A percentile compares a stretch with the other conserved stretches of the same genome.
phyloP scores from a whole-genome alignment of 352 stramenopile species.

The Discostella stelligera region DNA sequence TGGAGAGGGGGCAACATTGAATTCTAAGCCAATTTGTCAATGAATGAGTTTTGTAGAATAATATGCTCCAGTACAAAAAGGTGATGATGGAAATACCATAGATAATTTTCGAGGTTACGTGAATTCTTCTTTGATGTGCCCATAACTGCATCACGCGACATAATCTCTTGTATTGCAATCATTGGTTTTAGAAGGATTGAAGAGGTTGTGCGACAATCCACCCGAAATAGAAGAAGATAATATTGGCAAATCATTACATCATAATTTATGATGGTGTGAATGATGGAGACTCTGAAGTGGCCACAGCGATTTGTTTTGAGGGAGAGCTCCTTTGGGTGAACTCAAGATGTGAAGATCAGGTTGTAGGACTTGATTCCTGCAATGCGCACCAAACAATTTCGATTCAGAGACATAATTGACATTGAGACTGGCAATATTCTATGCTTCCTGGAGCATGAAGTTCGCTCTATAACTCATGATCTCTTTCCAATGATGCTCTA shows the following conservation, averaged over 20 bases:
- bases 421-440: slow-evolving; percentile 56
- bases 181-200: slow-evolving; percentile 58
- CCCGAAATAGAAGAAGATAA: slow-evolving; percentile 10
- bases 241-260: slow-evolving; percentile 52
- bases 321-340: slow-evolving; percentile 62
- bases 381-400: slow-evolving; percentile 56
- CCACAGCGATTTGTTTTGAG: slow-evolving; percentile 45
- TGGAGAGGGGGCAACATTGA: slow-evolving; percentile 2
- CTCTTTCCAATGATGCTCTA: slow-evolving; percentile 30
- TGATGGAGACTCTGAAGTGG: slow-evolving; percentile 49
- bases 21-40: slow-evolving; percentile 29
- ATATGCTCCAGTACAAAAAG: slow-evolving; percentile 18
- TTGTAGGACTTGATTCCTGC: slow-evolving; percentile 36
- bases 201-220: slow-evolving; percentile 16
- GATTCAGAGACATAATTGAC: slow-evolving; percentile 73
- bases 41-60: slow-evolving; percentile 64
- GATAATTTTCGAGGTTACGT: slow-evolving; percentile 60
- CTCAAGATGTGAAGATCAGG: slow-evolving; percentile 53
- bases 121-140: slow-evolving; percentile 60
- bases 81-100: slow-evolving; percentile 28
- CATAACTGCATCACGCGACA: slow-evolving; percentile 34
- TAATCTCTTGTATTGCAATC: slow-evolving; percentile 39
- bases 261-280: slow-evolving; percentile 57
- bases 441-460: slow-evolving; percentile 68
- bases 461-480: slow-evolving; percentile 49